A percentile compares a stretch with the other conserved stretches of the same genome.
Evolutionary conservation across 2,329 filamentous ascomycete species (phyloP).

Genomic region (Coleophoma crateriformis): DNA sequence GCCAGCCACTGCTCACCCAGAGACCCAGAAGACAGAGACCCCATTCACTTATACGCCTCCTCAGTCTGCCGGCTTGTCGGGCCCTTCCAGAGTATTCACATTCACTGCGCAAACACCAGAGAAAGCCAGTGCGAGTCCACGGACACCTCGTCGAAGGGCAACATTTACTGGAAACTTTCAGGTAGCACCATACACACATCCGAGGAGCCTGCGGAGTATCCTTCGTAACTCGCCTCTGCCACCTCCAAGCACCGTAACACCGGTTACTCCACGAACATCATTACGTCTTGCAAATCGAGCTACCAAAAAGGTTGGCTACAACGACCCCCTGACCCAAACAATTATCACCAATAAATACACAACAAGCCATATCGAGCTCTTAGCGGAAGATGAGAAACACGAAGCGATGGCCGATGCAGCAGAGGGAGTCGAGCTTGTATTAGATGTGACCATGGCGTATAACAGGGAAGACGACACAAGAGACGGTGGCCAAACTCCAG

Average conservation of each 20-base stretch:
- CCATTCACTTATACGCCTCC: constrained; percentile 26
- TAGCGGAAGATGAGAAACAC: constrained; percentile 43
- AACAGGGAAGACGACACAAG: constrained; percentile 44
- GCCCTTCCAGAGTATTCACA: constrained; percentile 18
- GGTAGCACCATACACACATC: constrained; percentile 49
- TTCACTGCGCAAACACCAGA: constrained; percentile 15
- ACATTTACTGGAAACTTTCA: constrained; percentile 23
- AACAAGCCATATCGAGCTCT: constrained; percentile 54
- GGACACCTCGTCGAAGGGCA: constrained; percentile 31
- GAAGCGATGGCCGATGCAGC: constrained; percentile 14
- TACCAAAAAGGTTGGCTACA: constrained; percentile 49
- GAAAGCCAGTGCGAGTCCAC: constrained; percentile 26
- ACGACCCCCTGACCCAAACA: constrained; percentile 56
- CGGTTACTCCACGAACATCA: constrained; percentile 49
- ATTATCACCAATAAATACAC: constrained; percentile 58
- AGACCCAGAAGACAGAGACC: constrained; percentile 8
- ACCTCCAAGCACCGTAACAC: constrained; percentile 42
- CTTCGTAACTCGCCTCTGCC: constrained; percentile 61
- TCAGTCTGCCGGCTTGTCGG: constrained; percentile 23
- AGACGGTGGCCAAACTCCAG: constrained; percentile 57
- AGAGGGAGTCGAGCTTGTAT: constrained; percentile 32
- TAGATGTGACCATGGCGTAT: constrained; percentile 47
- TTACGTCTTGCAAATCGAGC: constrained; percentile 45
- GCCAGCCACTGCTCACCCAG: constrained; percentile 13
- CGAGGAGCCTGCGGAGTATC: constrained; percentile 55